These are phyloP conservation scores for Graphilbum ipis-grandicollis DNA, from an alignment of 2,329 filamentous ascomycete species.

Conservation along the genomic window DNA sequence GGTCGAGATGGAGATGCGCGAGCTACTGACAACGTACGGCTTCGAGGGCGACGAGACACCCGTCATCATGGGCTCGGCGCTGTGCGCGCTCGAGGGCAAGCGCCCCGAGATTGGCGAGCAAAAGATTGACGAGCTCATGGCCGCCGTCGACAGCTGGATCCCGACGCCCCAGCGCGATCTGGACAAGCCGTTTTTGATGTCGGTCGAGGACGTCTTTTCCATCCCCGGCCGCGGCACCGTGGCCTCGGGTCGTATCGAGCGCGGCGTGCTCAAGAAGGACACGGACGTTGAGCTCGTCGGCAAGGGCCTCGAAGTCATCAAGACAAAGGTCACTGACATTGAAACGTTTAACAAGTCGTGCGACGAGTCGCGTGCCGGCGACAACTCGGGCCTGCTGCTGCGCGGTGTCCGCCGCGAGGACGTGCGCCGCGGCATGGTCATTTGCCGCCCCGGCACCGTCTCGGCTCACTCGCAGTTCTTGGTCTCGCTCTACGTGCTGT, in stretches of 20 bases:
- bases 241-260: conserved; percentile 91
- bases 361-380: conserved; percentile 86
- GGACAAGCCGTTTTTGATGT: conserved; percentile 99
- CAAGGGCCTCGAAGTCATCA: conserved; percentile 65
- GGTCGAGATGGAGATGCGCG: conserved; percentile 99
- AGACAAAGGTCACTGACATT: conserved; percentile 99
- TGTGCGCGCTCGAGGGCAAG: conserved; percentile 81
- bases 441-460: conserved; percentile 65
- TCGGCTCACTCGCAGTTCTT: conserved; percentile 87
- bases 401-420: conserved; percentile 95
- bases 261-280: conserved; percentile 85
- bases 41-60: conserved; percentile 98
- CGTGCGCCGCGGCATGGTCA: conserved; percentile 84
- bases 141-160: conserved; percentile 88
- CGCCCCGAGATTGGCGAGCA: conserved; percentile 69
- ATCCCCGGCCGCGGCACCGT: conserved; percentile 91
- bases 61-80: conserved; percentile 90
- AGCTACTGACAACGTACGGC: conserved; percentile 79
- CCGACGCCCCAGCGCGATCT: conserved; percentile 85
- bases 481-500: conserved; percentile 89
- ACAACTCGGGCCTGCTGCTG: conserved; percentile 94
- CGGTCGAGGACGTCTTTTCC: conserved; percentile 83
- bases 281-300: conserved; percentile 88
- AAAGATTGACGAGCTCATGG: conserved; percentile 84
- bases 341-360: conserved; percentile 99